Evolutionary conservation across 306 rosid species (phyloP), one percentile per base, ranked within the genome.

Genomic region (Nissolia schottii): DNA sequence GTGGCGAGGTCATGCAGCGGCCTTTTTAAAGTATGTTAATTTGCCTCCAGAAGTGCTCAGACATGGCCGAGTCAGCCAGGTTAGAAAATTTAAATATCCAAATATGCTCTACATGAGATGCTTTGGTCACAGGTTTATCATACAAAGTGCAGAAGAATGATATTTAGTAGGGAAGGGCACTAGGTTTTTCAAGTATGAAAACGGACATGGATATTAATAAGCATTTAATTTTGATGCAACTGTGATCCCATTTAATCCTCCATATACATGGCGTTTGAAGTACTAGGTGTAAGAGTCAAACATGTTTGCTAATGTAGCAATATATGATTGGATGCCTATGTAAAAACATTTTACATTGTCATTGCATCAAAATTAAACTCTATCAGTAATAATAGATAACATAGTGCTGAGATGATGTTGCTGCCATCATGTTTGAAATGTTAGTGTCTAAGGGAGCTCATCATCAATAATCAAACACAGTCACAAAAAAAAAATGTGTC

Each of bases 1-100:
- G 92, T 87, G 94, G 96, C 86, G 98, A 73, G 98, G 98, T 55
- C 96, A 93, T 85, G 96, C 98, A 23, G 88, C 96, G 7, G 98
- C 98, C 59, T 93, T 90, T 83, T 77, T 93, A 43, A 88, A 85
- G 79, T 85, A 90, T 77, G 83, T 80, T 6, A 66, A 88, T 48
- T 79, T 93, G 77, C 81, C 96, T 41, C 91, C 98, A 29, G 89
- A 87, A 50, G 93, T 79, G 24, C 91, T 93, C 54, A 84, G 96
- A 60, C 86, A 82, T 60, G 98, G 98, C 61, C 86, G 96, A 76
- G 91, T 93, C 71, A 93, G 74, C 76, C 98, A 93, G 98, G 98
- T 90, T 46, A 82, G 70, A 54, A 38, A 68, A 75, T 79, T 75
- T 57, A 49, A 57, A 29, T 69, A n/a, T 66, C 41, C 69, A 38